Base-by-base conservation (phyloP, 179 eudicot species). In the Amaranthus tricolor region DNA sequence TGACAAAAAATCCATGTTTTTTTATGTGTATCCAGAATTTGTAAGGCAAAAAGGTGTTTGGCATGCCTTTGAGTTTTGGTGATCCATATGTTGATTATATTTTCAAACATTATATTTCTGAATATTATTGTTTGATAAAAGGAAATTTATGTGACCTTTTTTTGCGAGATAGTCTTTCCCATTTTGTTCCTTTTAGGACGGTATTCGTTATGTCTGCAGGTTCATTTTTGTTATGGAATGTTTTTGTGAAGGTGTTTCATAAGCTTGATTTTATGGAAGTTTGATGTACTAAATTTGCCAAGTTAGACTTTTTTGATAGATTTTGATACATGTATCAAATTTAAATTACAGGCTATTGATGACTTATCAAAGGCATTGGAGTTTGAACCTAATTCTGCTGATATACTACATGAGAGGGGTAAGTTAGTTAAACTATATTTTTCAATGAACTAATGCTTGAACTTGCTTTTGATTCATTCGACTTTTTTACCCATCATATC, bases 401-500 rank as follows among this genome's bases (percentile, higher is more conserved):
- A 95, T 76, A 84, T 88, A 84, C 86, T 93, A 72, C 99, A 95
- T 82, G 99, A 95, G 88, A 93, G 99, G 79, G 96, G 97, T 92
- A 81, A 82, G 82, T 79, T 71, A 44, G 68, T 63, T 21, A 62
- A 75, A 65, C 52, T 57, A 14, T 55, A 14, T 55, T 45, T 53
- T 78, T 10, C 45, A 54, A 51, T 71, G 50, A 62, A 54, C n/a
- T 51, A 45, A 17, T 52, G 19, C 45, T 3, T 15, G 19, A 20
- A 45, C n/a, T 51, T 54, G 31, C 60, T 43, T 53, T 6, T 15
- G 19, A 20, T 71, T 57, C 19, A 50, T 79, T 20, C 48, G 7
- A 62, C 63, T 50, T 50, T 12, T 2, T 11, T 49, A 62, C 60
- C 17, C 9, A 43, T 77, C 50, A 52, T 40, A 40, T 13, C 49